Evolutionary conservation across 176 grass and related monocot species (phyloP), one percentile per base, ranked within the genome.

Genomic region (Phoenix roebelenii): DNA sequence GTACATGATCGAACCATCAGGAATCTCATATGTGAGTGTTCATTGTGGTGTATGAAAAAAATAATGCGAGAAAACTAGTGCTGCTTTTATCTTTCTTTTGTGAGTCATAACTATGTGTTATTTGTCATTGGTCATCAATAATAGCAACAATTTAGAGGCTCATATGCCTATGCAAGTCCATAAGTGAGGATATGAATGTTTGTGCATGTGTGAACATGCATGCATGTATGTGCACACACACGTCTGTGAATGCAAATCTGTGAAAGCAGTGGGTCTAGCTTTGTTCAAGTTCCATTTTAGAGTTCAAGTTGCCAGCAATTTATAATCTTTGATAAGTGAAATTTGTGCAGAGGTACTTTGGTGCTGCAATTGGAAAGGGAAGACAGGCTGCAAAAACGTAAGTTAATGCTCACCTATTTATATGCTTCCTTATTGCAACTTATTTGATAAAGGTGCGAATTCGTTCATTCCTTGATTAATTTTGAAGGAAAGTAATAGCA

Each of bases 321-420:
- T 12, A 28, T 75, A 28, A 17, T 28, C 15, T 67, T 79, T 49
- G 24, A 70, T 80, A 49, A 71, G 60, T 74, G 74, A 18, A 76
- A 65, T 29, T 15, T 64, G 69, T 60, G 55, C 70, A 89, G 70
- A 95, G 86, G 64, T 89, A 89, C 79, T 95, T 80, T 12, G 82
- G 90, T 57, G 76, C 79, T 83, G 82, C 85, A 32, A 35, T 83
- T 51, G 90, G 89, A 25, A 86, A 95, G 57, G 90, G 79, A 76
- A 81, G 82, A 63, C 82, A 86, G 69, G 90, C 90, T 78, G 85
- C 90, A 60, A 83, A 95, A 67, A 95, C 79, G 85, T 95, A 85
- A 80, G 82, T 62, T 49, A 53, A 22, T 39, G 26, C 17, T 26
- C 18, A 25, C 16, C 18, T 22, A 19, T 22, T 62, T 55, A 57